Conservation (phyloP, 2,329 filamentous ascomycete genomes). For the Pseudogymnoascus sp. region DNA sequence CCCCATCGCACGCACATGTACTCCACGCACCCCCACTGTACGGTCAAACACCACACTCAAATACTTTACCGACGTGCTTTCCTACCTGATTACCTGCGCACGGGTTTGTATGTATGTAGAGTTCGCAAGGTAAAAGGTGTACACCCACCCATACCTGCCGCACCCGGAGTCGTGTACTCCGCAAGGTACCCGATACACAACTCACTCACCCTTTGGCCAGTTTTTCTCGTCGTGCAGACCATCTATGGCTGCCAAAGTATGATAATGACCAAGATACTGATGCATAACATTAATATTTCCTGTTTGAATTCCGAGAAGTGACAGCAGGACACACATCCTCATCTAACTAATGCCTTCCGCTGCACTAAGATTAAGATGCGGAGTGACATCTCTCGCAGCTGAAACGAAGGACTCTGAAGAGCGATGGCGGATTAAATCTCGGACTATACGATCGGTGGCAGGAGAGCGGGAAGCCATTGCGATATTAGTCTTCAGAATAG, state of each 20-base stretch:
- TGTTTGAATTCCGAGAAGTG: slow-evolving; percentile 43
- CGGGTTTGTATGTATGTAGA: neutral
- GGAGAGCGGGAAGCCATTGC: too few relatives aligned
- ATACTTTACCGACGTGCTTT: neutral
- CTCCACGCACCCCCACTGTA: neutral
- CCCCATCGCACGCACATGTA: neutral
- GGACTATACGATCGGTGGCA: too few relatives aligned
- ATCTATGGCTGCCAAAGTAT: slow-evolving; percentile 40
- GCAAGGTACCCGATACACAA: neutral
- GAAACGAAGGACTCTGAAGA: slow-evolving; percentile 37
- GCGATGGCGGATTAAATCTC: slow-evolving; percentile 20
- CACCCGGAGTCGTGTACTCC: neutral
- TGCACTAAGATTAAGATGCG: slow-evolving; percentile 28
- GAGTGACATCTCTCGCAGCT: slow-evolving; percentile 34
- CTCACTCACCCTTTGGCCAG: slow-evolving; percentile 34
- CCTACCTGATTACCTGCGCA: too few relatives aligned
- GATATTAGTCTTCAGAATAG: too few relatives aligned
- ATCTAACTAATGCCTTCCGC: slow-evolving; percentile 34
- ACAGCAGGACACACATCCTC: slow-evolving; percentile 39
- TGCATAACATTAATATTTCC: slow-evolving; percentile 42
- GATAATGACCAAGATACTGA: slow-evolving; percentile 41
- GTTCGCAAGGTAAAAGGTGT: neutral
- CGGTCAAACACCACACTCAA: neutral
- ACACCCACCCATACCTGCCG: neutral
- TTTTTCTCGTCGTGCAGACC: slow-evolving; percentile 44